Conservation (phyloP, 2,329 filamentous ascomycete species). For the Aspergillus brasiliensis region DNA sequence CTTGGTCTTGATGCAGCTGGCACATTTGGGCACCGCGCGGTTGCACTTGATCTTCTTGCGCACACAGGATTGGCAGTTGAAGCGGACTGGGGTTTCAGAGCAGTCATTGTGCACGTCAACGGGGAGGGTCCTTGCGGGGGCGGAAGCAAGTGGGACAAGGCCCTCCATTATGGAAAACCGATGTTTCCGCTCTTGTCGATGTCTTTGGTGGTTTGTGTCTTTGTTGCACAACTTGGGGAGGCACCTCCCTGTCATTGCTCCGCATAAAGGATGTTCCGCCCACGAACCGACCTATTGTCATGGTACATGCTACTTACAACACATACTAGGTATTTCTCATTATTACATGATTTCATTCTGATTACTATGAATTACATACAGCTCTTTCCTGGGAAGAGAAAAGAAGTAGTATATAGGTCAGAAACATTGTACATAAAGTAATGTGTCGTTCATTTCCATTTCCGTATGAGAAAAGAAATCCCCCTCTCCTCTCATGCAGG, state of each 20-base stretch:
- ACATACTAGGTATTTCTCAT: conserved; percentile 22
- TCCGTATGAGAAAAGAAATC: neutral
- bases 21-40: conserved; percentile 35
- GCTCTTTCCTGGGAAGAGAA: neutral
- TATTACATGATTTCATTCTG: conserved; percentile 22
- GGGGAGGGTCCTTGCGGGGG: no score
- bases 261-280: no score
- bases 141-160: no score
- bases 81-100: no score
- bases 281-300: no score
- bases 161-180: no score
- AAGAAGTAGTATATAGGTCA: conserved; percentile 17
- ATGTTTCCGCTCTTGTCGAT: no score
- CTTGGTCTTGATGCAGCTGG: conserved; percentile 36
- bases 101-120: no score
- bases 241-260: no score
- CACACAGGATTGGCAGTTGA: conserved; percentile 26
- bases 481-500: neutral
- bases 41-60: conserved; percentile 48
- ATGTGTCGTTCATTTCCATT: conserved; percentile 2
- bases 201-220: no score
- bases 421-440: conserved; percentile 23
- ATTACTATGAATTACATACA: conserved; percentile 8
- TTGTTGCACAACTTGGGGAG: no score
- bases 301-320: neutral